phyloP scores from a whole-genome alignment of 2,329 filamentous ascomycete species.

The Verticillium dahliae region DNA sequence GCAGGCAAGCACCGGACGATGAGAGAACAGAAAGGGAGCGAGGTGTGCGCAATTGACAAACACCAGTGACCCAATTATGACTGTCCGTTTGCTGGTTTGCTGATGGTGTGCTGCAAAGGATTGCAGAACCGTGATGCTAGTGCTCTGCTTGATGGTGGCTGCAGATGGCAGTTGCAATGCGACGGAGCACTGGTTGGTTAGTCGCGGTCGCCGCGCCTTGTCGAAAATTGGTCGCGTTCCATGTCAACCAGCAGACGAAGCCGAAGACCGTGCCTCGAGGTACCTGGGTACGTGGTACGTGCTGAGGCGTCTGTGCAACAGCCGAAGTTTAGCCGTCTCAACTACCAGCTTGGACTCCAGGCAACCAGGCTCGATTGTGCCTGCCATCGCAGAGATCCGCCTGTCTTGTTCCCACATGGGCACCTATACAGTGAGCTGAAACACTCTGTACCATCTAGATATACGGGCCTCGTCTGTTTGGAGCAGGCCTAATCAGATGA shows the following conservation, averaged over 20 bases:
- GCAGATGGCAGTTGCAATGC: background rate
- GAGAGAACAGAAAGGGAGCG: background rate
- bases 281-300: background rate
- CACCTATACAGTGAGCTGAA: too few relatives aligned
- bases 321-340: background rate
- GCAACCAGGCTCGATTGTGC: too few relatives aligned
- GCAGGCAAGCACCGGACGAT: background rate
- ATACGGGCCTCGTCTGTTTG: too few relatives aligned
- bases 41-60: background rate
- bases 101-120: background rate
- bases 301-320: background rate
- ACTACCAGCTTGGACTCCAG: background rate
- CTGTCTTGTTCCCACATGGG: too few relatives aligned
- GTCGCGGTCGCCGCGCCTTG: background rate
- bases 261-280: background rate
- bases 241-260: background rate
- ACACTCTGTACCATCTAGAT: too few relatives aligned
- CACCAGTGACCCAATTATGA: background rate
- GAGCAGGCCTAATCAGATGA: too few relatives aligned
- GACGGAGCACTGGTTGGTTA: background rate
- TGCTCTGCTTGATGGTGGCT: background rate
- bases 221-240: background rate
- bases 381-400: too few relatives aligned
- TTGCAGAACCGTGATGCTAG: background rate
- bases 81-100: background rate